phyloP scores from a whole-genome alignment of 2,329 filamentous ascomycete genomes.

The Rhinocladiella mackenziei region DNA sequence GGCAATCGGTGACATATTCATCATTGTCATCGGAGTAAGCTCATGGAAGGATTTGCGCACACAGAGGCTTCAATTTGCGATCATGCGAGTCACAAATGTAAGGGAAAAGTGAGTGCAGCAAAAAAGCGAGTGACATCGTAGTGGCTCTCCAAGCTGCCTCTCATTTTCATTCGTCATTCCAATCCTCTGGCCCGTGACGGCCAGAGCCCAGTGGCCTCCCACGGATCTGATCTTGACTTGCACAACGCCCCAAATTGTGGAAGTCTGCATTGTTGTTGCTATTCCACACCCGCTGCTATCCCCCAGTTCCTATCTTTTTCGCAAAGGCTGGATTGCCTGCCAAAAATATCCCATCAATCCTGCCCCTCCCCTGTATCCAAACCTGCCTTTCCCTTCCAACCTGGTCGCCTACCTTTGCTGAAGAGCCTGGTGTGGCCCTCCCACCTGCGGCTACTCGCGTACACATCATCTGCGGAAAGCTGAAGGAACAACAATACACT shows the following conservation, averaged over 20 bases:
- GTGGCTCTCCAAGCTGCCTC: too few species aligned
- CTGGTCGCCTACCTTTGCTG: conserved; percentile 4
- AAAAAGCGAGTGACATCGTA: too few species aligned
- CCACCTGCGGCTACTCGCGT: conserved; percentile 4
- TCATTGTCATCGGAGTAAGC: conserved; percentile 7
- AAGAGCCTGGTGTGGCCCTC: conserved; percentile 10
- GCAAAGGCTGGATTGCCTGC: neutral
- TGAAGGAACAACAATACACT: conserved; percentile 18
- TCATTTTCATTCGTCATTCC: conserved; percentile 9
- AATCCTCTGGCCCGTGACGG: neutral
- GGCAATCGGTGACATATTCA: conserved; percentile 2
- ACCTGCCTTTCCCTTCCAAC: neutral
- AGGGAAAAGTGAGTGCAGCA: neutral
- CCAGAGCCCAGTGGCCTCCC: too few species aligned
- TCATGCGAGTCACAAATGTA: neutral
- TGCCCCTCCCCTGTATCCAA: neutral
- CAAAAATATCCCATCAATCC: too few species aligned
- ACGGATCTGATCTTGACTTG: too few species aligned
- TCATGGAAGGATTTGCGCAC: conserved; percentile 1
- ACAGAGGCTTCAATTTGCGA: neutral
- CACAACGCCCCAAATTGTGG: conserved; percentile 1
- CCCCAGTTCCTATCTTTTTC: neutral
- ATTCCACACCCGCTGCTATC: neutral
- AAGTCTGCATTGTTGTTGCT: neutral
- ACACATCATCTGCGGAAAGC: conserved; percentile 13